Base-by-base conservation (phyloP, 2,329 filamentous ascomycete species). In the Phaeomoniella chlamydospora region DNA sequence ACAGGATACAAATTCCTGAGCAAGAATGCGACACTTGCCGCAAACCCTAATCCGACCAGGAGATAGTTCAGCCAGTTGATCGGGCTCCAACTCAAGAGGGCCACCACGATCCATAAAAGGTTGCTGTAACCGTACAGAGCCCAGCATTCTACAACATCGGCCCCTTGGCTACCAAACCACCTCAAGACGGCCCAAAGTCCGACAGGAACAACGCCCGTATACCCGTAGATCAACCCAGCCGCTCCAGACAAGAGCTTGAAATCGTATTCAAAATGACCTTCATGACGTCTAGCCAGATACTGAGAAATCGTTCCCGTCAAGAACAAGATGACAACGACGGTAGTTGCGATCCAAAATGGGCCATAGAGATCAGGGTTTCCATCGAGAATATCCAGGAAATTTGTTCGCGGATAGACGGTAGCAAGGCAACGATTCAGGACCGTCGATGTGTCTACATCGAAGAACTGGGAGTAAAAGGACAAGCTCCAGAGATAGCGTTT, bases 321-420 rank as follows among this genome's bases (percentile, higher is more conserved):
- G 61, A 98, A 98, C 18, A 98, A 63, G 41, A 98, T 96, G 43
- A 98, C 72, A 10, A 98, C 80, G 6, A 98, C 90, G 1, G 90
- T 96, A 1, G 90, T 96, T 6, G 90, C 90, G 61, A 98, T 96
- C 90, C 90, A 98, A 54, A 96, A 86, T 1, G 90, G 90, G 1
- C 88, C 88, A 65, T 98, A 98, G 19, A 98, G 65, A 53, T 98
- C 90, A 1, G 90, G 84, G 56, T 96, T 96, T 14, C 90, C 90
- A 55, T 98, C 90, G 17, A 98, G 72, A 22, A 96, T 85, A 54
- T 98, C 90, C 43, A 98, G 77, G 62, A 98, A 98, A 66, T 94
- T 94, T 39, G 80, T 80, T 43, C 85, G 78, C 32, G 90, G 90
- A 59, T 81, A 94, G 33, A 96, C 66, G 12, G 88, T 79, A 1